Evolutionary conservation across 2,329 filamentous ascomycete species (phyloP), one percentile per base, ranked within the genome.

Genomic region (Diaporthe helianthi): DNA sequence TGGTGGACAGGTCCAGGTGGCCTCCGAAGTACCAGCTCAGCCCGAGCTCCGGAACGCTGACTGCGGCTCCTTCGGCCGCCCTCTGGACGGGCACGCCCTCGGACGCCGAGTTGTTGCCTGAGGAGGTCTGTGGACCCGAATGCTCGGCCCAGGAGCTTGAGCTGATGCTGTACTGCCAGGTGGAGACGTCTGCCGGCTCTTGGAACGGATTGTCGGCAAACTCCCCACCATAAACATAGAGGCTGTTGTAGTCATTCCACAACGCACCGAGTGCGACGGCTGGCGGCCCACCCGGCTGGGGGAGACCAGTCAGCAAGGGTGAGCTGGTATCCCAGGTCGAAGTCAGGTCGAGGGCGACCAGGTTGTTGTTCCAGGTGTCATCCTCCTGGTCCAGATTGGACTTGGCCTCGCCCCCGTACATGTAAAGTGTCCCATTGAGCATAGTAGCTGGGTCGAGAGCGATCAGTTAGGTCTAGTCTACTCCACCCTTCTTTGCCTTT

Each of bases 1-100:
- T 89, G 5, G 85, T 87, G 13, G 80, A 80, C 75, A 79, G 76
- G 76, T 94, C 92, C 7, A 92, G 80, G 78, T 94, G 92, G 0
- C 92, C 92, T 31, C 91, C 92, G 78, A 94, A 94, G 77, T 93
- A 94, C 83, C 89, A 94, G 38, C 90, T 92, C 55, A 90, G 80
- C 0, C 91, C 91, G 0, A 93, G 80, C 66, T 89, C 87, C 0
- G 90, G 87, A 0, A 94, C 88, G 33, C 88, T 91, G 17, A 92
- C 79, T 0, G 91, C 91, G 13, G 92, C 90, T 8, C 92, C 92
- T 76, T 94, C 92, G 1, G 91, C 91, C 2, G 91, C 86, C 54
- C 92, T 83, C 76, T 93, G 89, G 2, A 94, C 84, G 0, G 85
- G 79, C 24, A 85, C 79, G 24, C 84, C 84, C 12, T 82, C 86